Evolutionary conservation across 352 stramenopile species (phyloP).

Genomic region (Globisporangium paddicum): DNA sequence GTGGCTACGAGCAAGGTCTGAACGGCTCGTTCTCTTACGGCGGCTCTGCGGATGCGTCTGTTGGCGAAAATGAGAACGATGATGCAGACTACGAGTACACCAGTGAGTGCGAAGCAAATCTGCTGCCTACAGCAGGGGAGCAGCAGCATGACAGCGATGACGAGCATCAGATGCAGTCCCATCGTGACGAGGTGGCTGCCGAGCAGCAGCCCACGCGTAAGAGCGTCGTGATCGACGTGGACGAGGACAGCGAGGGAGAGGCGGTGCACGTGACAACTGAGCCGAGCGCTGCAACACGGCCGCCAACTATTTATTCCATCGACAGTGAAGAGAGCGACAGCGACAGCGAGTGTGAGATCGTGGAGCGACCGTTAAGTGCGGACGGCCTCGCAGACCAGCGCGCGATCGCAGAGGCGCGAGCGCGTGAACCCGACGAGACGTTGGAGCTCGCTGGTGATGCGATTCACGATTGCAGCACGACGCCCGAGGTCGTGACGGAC

Average conservation of each 20-base stretch:
- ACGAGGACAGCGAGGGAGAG: not conserved
- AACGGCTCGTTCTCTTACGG: not conserved
- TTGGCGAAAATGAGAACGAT: not conserved
- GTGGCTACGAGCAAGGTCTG: not conserved
- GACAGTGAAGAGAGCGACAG: constrained; percentile 24
- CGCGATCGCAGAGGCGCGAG: not conserved
- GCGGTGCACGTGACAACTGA: not conserved
- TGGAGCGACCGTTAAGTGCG: not conserved
- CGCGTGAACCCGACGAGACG: not conserved
- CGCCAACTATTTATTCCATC: constrained; percentile 25
- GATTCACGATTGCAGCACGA: constrained; percentile 4
- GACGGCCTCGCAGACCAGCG: not conserved
- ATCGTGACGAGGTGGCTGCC: not conserved
- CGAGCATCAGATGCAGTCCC: not conserved
- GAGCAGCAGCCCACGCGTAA: not conserved
- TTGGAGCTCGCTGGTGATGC: not conserved
- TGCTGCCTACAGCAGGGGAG: not conserved
- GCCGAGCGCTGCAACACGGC: not conserved
- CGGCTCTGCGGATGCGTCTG: not conserved
- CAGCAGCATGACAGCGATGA: not conserved
- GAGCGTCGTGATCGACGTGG: not conserved
- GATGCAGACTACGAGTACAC: not conserved
- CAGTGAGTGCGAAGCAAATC: not conserved
- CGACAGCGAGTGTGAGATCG: constrained; percentile 3
- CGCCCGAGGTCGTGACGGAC: constrained; percentile 7